A percentile compares a stretch with the other conserved stretches of the same genome.
These are phyloP conservation scores for Endocladia muricata DNA, from an alignment of 31 red algal genomes.

Conservation along the genomic window DNA sequence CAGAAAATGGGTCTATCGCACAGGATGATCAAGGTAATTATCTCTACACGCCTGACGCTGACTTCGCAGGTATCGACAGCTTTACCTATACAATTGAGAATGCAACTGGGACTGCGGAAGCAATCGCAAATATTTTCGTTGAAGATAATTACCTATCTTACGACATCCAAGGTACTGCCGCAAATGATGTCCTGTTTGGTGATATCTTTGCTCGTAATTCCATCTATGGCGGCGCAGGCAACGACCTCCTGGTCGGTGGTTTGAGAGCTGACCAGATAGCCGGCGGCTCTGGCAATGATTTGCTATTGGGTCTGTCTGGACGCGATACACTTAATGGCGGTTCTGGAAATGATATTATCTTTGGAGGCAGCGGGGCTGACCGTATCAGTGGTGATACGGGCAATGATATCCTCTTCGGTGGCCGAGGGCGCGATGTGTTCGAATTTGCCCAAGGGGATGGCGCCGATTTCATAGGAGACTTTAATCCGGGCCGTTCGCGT, in stretches of 20 bases:
- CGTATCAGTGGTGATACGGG: not conserved
- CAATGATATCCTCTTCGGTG: constrained; percentile 13
- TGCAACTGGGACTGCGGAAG: not conserved
- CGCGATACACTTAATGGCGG: constrained; percentile 16
- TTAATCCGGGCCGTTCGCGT: not conserved
- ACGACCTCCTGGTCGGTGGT: constrained; percentile 12
- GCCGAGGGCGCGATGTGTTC: constrained; percentile 5
- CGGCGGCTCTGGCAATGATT: not conserved
- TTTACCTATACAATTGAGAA: not conserved
- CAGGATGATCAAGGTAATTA: not conserved
- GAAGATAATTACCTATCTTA: not conserved
- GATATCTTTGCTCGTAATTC: not conserved
- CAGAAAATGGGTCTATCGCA: not conserved
- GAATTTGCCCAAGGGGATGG: not conserved
- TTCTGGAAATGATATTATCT: constrained; percentile 5
- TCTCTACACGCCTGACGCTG: not conserved
- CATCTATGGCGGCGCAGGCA: constrained; percentile 5
- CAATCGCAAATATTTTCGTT: not conserved
- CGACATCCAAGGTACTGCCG: not conserved
- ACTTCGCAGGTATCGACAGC: not conserved
- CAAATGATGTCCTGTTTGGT: not conserved
- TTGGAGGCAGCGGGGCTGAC: not conserved
- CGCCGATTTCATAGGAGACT: not conserved
- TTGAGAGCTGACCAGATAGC: constrained; percentile 8
- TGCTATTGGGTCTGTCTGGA: not conserved